These are phyloP conservation scores for Pisolithus tinctorius DNA, from an alignment of 768 basidiomycete genomes.

Conservation along the genomic window DNA sequence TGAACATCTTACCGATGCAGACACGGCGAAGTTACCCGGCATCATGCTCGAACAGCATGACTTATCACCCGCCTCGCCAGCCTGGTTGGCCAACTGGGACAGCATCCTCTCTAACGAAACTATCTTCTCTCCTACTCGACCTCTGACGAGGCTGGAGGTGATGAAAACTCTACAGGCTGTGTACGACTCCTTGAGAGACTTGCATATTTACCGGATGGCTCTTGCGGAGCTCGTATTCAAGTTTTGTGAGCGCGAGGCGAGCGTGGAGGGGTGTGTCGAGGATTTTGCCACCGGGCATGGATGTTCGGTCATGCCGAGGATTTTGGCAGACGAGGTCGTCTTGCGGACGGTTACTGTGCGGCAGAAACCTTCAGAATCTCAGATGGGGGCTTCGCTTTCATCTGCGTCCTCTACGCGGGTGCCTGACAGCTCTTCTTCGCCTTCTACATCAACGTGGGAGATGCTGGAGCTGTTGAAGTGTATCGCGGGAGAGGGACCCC, in stretches of 20 bases:
- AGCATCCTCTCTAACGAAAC: constrained; percentile 45
- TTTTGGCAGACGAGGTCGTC: constrained; percentile 66
- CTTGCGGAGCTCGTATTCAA: constrained; percentile 50
- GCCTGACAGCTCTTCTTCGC: constrained; percentile 8
- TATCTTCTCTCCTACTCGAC: constrained; percentile 36
- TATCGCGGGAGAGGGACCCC: constrained; percentile 30
- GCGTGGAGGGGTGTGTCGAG: constrained; percentile 20
- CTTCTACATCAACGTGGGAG: constrained; percentile 14
- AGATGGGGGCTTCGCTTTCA: not conserved
- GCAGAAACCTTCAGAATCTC: constrained; percentile 5
- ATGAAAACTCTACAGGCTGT: constrained; percentile 52
- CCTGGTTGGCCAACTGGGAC: constrained; percentile 68
- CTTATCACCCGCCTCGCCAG: constrained; percentile 62
- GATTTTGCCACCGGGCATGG: constrained; percentile 11
- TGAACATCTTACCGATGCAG: constrained; percentile 61
- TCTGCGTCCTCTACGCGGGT: not conserved
- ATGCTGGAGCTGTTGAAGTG: constrained; percentile 37
- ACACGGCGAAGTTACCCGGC: constrained; percentile 55
- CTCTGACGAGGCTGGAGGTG: constrained; percentile 48
- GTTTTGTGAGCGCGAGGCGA: constrained; percentile 36
- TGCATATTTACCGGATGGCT: constrained; percentile 53
- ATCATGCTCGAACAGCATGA: constrained; percentile 63
- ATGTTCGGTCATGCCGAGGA: constrained; percentile 41
- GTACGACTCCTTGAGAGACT: constrained; percentile 64
- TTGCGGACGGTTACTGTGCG: constrained; percentile 40